Evolutionary conservation across 306 rosid species (phyloP).

Genomic region (Amphicarpaea edgeworthii): DNA sequence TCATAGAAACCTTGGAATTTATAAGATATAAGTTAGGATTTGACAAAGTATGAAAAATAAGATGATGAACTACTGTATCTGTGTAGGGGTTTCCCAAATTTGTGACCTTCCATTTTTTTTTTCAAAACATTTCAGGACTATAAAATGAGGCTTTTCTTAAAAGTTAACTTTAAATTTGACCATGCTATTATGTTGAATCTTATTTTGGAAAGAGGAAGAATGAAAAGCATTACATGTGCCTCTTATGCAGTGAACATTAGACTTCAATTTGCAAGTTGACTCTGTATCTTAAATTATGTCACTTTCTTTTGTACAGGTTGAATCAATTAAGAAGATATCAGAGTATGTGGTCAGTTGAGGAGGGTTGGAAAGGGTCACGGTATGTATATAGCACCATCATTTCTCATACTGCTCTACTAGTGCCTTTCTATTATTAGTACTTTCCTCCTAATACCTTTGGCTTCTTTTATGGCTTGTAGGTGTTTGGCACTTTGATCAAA

Average conservation of each 20-base stretch:
- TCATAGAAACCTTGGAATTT: no score
- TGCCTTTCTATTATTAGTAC: background rate
- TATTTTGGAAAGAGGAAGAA: background rate
- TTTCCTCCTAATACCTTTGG: background rate
- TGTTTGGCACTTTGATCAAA: constrained; percentile 70
- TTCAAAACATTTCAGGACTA: background rate
- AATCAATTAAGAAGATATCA: constrained; percentile 59
- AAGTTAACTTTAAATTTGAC: background rate
- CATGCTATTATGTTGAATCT: background rate
- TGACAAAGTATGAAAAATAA: background rate
- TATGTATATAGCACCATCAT: constrained; percentile 32
- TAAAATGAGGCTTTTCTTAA: background rate
- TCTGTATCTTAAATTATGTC: background rate
- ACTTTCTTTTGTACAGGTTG: constrained; percentile 49
- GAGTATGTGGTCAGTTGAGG: constrained; percentile 60
- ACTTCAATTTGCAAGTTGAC: background rate
- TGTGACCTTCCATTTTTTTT: background rate
- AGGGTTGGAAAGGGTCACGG: constrained; percentile 67
- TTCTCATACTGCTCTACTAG: no score
- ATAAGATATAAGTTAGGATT: no score
- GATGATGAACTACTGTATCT: background rate
- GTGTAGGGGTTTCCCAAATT: background rate
- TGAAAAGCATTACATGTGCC: background rate
- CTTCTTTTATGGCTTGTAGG: constrained; percentile 48
- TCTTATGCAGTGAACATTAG: background rate